Base-by-base conservation (phyloP, 106 monocot species). In the Apostasia shenzhenica region DNA sequence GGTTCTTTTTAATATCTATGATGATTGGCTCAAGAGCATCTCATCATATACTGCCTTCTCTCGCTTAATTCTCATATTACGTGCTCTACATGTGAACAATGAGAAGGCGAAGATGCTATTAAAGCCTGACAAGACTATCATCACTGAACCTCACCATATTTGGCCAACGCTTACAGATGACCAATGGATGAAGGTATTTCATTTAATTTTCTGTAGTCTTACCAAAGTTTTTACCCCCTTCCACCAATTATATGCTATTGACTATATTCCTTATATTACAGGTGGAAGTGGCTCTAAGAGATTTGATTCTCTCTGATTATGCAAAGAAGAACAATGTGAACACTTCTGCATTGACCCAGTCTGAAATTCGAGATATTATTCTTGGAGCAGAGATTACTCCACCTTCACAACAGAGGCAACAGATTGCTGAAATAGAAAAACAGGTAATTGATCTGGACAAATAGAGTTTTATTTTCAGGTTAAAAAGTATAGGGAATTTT, bases 271-370 rank as follows among this genome's bases (percentile, higher is more conserved):
- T 39, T 69, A 40, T 14, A 38, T 57, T 72, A 47, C 57, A 79
- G 76, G 99, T 99, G 43, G 99, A 99, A 71, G 93, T 93, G 79
- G 99, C 99, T 53, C 70, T 99, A 44, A 90, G 99, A 72, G 99
- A 99, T 83, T 90, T 99, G 57, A 99, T 99, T 55, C 77, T 99
- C 1, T 99, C 99, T 8, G 99, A 99, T 73, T 99, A 99, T 84
- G 87, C 99, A 40, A 99, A 99, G 81, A 99, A 99, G 81, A 99
- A 99, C 61, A 99, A 99, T 74, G 99, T 99, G 42, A 99, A 99
- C 80, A 99, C 99, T 38, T 99, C 99, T 10, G 99, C 99, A 45
- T 70, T 99, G 11, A 99, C 99, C 4, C 99, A 99, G 71, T 99
- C 99, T 80, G 99, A 99, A 72, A 99, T 99, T 61, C 92, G 99